Evolutionary conservation across 306 rosid species (phyloP).

Genomic region (Astragalus glycyphyllos): DNA sequence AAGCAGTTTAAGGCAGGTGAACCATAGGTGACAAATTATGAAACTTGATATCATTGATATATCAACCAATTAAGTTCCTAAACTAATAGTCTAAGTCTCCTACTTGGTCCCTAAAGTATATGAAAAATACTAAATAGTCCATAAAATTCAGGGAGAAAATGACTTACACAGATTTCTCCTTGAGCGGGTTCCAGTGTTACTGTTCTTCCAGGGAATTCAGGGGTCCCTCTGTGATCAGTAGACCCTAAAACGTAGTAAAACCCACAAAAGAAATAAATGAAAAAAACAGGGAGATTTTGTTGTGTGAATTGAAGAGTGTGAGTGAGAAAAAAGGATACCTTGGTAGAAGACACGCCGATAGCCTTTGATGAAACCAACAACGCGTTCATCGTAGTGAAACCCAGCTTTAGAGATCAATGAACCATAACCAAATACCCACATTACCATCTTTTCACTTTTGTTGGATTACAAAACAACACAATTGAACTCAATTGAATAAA

Average conservation of each 20-base stretch:
- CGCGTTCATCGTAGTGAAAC: conserved; percentile 67
- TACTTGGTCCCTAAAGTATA: too few relatives aligned
- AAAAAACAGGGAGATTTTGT: conserved; percentile 1
- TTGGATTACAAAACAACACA: background rate
- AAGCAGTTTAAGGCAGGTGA: too few relatives aligned
- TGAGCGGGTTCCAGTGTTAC: conserved; percentile 87
- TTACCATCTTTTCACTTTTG: conserved; percentile 50
- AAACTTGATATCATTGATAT: background rate
- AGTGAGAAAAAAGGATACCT: conserved; percentile 50
- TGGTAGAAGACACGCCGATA: conserved; percentile 95
- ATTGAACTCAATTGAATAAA: background rate
- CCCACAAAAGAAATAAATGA: conserved; percentile 44
- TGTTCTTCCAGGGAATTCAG: conserved; percentile 88
- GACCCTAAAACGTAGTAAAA: conserved; percentile 63
- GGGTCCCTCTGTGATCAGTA: conserved; percentile 94
- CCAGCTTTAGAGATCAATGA: conserved; percentile 85
- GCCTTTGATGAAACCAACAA: conserved; percentile 81
- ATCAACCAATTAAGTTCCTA: background rate
- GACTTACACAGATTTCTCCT: conserved; percentile 80
- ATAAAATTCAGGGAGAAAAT: too few relatives aligned
- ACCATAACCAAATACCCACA: conserved; percentile 96
- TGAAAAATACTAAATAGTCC: too few relatives aligned
- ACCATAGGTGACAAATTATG: background rate
- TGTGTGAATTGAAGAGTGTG: background rate
- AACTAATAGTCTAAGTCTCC: too few relatives aligned